Evolutionary conservation across 2,329 filamentous ascomycete species (phyloP), one percentile per base, ranked within the genome.

Genomic region (Aureobasidium sp.): DNA sequence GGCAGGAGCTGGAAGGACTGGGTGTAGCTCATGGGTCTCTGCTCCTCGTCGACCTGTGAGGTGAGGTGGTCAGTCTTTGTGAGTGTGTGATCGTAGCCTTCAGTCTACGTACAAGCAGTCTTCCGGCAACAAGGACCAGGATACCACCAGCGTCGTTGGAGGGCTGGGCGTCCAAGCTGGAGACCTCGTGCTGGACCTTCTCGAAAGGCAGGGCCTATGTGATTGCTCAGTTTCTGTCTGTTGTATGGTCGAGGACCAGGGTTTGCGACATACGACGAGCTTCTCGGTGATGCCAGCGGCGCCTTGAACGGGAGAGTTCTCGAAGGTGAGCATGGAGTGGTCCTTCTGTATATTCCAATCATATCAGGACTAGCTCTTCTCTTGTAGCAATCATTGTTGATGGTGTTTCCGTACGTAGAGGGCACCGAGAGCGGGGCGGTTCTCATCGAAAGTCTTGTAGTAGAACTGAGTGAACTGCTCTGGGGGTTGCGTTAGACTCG

Each of bases 291-390:
- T 97, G 36, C 73, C 73, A 29, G 68, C 72, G 39, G 78, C 77
- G 65, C 93, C 92, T 70, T 85, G 80, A 63, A 84, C 76, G 15
- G 87, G 85, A 48, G 79, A 69, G 50, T 82, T 86, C 83, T 97
- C 91, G 72, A 97, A 97, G 55, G 93, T 97, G 77, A 97, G 82
- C 89, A 96, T 96, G 53, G 94, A 97, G 64, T 87, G 76, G 5
- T 88, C 83, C 71, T 89, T 86, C 91, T 96, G 68, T 71, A 29
- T 15, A 25, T n/a, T 36, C 44, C 53, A 47, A 29, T 10, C 30
- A 11, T 34, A 50, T 62, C 47, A 58, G 52, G 25, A 32, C 16
- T 27, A 39, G 25, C 36, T 48, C n/a, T 41, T 27, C 41, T 57
- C 44, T 49, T 44, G 32, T 16, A 27, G 65, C 66, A 65, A 63